A percentile compares a stretch with the other conserved stretches of the same genome.
These are phyloP conservation scores for Rhinocladiella similis DNA, from an alignment of 2,329 filamentous ascomycete genomes.

Conservation along the genomic window DNA sequence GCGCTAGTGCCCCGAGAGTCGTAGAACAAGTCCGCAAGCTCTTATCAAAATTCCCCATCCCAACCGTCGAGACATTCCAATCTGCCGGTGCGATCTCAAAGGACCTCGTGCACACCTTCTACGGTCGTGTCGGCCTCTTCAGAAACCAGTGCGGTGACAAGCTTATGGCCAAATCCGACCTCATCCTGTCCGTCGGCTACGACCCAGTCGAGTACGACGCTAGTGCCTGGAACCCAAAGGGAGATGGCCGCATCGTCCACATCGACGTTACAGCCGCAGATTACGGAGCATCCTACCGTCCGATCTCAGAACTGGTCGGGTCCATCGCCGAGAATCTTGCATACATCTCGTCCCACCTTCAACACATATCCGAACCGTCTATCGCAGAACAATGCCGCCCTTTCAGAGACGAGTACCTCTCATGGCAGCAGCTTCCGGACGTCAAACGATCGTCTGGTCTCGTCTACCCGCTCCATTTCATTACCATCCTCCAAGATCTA, in stretches of 20 bases:
- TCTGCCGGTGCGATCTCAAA: constrained; percentile 49
- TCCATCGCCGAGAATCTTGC: constrained; percentile 44
- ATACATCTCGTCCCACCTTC: constrained; percentile 37
- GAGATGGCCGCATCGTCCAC: constrained; percentile 43
- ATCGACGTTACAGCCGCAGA: constrained; percentile 43
- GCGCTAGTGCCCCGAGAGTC: constrained; percentile 43
- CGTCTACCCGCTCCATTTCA: constrained; percentile 50
- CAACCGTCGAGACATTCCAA: constrained; percentile 54
- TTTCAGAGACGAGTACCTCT: constrained; percentile 39
- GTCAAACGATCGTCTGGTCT: constrained; percentile 31
- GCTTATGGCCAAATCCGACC: constrained; percentile 45
- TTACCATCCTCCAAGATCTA: constrained; percentile 43
- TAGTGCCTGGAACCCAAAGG: constrained; percentile 45
- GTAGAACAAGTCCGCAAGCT: constrained; percentile 45
- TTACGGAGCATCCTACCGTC: constrained; percentile 45
- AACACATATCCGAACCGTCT: constrained; percentile 37
- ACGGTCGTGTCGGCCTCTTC: constrained; percentile 50
- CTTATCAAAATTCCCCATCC: constrained; percentile 43
- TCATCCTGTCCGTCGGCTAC: constrained; percentile 49
- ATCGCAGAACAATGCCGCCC: constrained; percentile 30
- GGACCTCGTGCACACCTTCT: constrained; percentile 46
- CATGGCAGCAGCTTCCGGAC: constrained; percentile 35
- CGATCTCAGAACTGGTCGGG: constrained; percentile 45
- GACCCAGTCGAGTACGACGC: constrained; percentile 52
- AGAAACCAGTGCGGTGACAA: constrained; percentile 51